Percentiles rank a stretch among this genome's conserved stretches.
These are phyloP conservation scores for Penicillium corylophilum DNA, from an alignment of 2,329 filamentous ascomycete genomes.

Conservation along the genomic window DNA sequence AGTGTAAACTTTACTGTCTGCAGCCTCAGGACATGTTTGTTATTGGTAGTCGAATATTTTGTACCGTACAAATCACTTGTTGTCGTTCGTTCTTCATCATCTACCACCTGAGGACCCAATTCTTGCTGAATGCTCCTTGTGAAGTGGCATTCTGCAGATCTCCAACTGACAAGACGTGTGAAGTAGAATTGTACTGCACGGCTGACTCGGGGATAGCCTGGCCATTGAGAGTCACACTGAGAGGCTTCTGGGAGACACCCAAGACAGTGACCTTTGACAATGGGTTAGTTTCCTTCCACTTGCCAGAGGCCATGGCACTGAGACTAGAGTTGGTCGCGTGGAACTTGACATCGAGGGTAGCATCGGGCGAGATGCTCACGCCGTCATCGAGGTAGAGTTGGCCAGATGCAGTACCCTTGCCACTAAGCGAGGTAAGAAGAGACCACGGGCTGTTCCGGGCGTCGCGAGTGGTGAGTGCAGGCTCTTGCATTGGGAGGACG, in stretches of 20 bases:
- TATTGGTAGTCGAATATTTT: neutral
- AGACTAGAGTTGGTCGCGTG: conserved; percentile 40
- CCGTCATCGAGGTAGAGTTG: conserved; percentile 73
- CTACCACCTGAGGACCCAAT: conserved; percentile 60
- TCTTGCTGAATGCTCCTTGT: conserved; percentile 57
- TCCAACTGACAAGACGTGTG: conserved; percentile 51
- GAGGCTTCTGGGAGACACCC: conserved; percentile 50
- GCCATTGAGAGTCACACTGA: conserved; percentile 54
- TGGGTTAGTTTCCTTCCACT: conserved; percentile 56
- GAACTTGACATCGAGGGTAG: conserved; percentile 54
- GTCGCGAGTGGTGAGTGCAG: conserved; percentile 65
- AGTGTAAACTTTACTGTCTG: neutral
- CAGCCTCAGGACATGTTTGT: neutral
- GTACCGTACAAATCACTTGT: neutral
- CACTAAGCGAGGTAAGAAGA: conserved; percentile 61
- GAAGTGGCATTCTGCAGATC: conserved; percentile 51
- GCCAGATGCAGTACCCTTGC: conserved; percentile 57
- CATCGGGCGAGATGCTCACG: conserved; percentile 60
- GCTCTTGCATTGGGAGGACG: conserved; percentile 66
- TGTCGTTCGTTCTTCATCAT: neutral
- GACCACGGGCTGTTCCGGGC: conserved; percentile 66
- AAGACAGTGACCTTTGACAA: conserved; percentile 64
- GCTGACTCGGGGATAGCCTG: conserved; percentile 40
- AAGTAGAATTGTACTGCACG: conserved; percentile 52
- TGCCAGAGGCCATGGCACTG: conserved; percentile 50